Base-by-base conservation (phyloP, 352 stramenopile species). In the Pythium dissimile region DNA sequence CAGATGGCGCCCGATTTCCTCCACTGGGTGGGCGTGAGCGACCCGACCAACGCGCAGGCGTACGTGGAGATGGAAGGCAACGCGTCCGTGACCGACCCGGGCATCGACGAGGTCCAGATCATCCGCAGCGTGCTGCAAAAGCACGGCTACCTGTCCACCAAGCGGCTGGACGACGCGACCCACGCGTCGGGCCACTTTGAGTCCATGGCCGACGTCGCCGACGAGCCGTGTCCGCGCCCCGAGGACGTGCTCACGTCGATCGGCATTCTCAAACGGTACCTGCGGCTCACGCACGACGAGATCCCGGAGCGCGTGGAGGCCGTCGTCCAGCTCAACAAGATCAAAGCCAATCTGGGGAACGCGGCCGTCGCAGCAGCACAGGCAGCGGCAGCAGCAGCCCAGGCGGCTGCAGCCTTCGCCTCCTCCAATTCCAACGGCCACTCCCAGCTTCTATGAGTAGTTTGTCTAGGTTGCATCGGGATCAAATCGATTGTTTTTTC, bases 121-220 rank as follows among this genome's bases (percentile, higher is more conserved):
- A 90, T 94, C 43, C 81, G 80, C 37, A 81, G 75, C 20, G 84
- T 94, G 41, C 67, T 94, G 9, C 74, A 92, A 55, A 94, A 91
- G 54, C 82, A 92, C 54, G 84, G 80, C 21, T 90, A 77, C 21
- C 62, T 92, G 32, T 78, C 69, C 23, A 84, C 82, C 12, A 86
- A 82, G 53, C 73, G 71, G 31, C 65, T 90, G 35, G 75, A 88
- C 42, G 76, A 87, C 27, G 72, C 75, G 9, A 82, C 66, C 24
- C 73, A 73, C 37, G 65, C 68, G 12, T 61, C 61, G 9, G 78
- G 77, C 0, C 59, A 83, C 21, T 77, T 73, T 45, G 79, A 86
- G 58, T 72, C 66, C 3, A 62, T 84, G 26, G 68, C 69, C 4
- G 76, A 87, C 47, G 62, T 82, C 32, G 71, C 73, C 23, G 69